These are phyloP conservation scores for Lachnellula cervina DNA, from an alignment of 2,329 filamentous ascomycete species.

Conservation along the genomic window DNA sequence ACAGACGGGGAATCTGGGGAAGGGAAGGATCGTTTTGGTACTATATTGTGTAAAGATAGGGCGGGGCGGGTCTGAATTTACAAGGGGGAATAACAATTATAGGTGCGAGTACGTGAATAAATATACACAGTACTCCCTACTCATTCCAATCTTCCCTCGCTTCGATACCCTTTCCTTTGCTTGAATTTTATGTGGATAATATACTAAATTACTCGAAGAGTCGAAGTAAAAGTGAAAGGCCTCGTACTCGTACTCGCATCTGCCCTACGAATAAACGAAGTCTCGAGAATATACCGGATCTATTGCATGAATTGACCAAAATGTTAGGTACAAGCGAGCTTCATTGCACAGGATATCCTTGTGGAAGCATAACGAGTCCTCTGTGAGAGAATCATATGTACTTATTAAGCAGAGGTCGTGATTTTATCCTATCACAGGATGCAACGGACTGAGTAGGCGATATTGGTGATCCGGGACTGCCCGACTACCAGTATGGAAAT, in stretches of 20 bases:
- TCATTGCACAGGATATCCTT: too few relatives aligned
- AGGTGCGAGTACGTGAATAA: too few relatives aligned
- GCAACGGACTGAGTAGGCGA: not conserved
- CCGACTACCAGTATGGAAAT: not conserved
- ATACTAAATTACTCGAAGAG: too few relatives aligned
- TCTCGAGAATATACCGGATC: constrained; percentile 9
- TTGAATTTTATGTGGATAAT: not conserved
- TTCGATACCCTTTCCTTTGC: not conserved
- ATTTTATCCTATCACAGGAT: not conserved
- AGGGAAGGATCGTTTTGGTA: not conserved
- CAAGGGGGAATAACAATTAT: not conserved
- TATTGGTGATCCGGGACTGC: not conserved
- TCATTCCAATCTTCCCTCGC: too few relatives aligned
- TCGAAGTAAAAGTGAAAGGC: not conserved
- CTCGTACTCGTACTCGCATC: not conserved
- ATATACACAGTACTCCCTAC: too few relatives aligned
- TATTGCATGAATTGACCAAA: not conserved
- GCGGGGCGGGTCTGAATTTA: not conserved
- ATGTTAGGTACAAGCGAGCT: not conserved
- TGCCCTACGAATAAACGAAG: not conserved
- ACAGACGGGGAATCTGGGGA: not conserved
- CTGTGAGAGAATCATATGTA: not conserved
- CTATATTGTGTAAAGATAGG: not conserved
- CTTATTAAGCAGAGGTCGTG: not conserved
- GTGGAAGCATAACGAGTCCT: not conserved